Evolutionary conservation across 129 eudicot species (phyloP).

Genomic region (Chrysanthemum lavandulifolium): DNA sequence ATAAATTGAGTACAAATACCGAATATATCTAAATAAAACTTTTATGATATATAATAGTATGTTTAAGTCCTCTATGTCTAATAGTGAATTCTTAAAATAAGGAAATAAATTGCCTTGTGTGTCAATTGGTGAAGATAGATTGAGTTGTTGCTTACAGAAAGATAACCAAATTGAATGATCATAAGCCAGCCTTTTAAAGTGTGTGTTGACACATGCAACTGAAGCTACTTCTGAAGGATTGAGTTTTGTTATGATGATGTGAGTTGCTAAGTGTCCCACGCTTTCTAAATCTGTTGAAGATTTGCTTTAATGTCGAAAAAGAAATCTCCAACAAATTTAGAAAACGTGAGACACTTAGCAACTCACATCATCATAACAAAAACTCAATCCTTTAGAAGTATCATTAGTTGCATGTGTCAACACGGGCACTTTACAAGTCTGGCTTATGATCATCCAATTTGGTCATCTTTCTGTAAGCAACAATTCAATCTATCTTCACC

Average conservation of each 20-base stretch:
- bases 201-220: slow-evolving; percentile 42
- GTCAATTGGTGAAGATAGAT: slow-evolving; percentile 49
- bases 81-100: slow-evolving; percentile 39
- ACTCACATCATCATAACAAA: slow-evolving; percentile 52
- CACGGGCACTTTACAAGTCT: slow-evolving; percentile 34
- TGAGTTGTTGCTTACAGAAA: slow-evolving; percentile 52
- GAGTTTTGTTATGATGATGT: slow-evolving; percentile 39
- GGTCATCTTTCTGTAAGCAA: slow-evolving; percentile 52
- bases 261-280: no score
- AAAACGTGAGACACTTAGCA: slow-evolving; percentile 48
- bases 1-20: no score
- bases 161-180: slow-evolving; percentile 61
- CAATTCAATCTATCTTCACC: slow-evolving; percentile 58
- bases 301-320: no score
- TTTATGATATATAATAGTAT: no score
- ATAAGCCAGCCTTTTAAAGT: slow-evolving; percentile 49
- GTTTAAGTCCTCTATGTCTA: no score
- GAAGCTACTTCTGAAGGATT: slow-evolving; percentile 44
- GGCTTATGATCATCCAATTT: slow-evolving; percentile 62
- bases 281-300: no score
- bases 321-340: slow-evolving; percentile 13
- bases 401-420: slow-evolving; percentile 48
- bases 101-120: slow-evolving; percentile 44
- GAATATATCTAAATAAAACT: no score
- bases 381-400: slow-evolving; percentile 40